These are phyloP conservation scores for Vitis labrusca DNA, from an alignment of 164 flowering plant species.

Conservation along the genomic window DNA sequence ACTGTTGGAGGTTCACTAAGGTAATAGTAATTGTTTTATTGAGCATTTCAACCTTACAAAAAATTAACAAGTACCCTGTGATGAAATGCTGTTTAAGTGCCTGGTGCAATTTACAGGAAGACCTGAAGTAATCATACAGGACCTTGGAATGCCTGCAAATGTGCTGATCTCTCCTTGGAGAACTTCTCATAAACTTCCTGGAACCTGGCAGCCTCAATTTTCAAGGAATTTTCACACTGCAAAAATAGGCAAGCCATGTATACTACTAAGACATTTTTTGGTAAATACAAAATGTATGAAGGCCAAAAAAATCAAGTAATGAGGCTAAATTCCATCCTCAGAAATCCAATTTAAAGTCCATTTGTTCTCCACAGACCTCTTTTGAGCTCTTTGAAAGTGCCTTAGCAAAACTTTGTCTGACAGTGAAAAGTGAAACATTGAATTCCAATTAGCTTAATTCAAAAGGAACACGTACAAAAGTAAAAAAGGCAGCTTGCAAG, in stretches of 20 bases:
- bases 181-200: slow-evolving; percentile 71
- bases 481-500: background rate
- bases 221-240: slow-evolving; percentile 78
- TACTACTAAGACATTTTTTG: background rate
- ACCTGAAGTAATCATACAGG: background rate
- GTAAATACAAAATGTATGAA: background rate
- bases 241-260: background rate
- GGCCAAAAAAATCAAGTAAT: background rate
- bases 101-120: background rate
- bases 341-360: background rate
- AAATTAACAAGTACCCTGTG: background rate
- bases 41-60: background rate
- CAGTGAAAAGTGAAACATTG: background rate
- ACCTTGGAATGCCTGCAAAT: slow-evolving; percentile 76
- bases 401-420: slow-evolving; percentile 78
- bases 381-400: slow-evolving; percentile 83
- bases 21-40: background rate
- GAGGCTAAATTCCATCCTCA: background rate
- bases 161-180: slow-evolving; percentile 62
- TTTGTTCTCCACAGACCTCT: slow-evolving; percentile 52
- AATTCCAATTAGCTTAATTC: background rate
- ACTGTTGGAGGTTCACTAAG: background rate
- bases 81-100: background rate
- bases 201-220: slow-evolving; percentile 71
- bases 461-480: background rate